Base-by-base conservation (phyloP, 176 grass and related monocot species). In the Juncus inflexus region DNA sequence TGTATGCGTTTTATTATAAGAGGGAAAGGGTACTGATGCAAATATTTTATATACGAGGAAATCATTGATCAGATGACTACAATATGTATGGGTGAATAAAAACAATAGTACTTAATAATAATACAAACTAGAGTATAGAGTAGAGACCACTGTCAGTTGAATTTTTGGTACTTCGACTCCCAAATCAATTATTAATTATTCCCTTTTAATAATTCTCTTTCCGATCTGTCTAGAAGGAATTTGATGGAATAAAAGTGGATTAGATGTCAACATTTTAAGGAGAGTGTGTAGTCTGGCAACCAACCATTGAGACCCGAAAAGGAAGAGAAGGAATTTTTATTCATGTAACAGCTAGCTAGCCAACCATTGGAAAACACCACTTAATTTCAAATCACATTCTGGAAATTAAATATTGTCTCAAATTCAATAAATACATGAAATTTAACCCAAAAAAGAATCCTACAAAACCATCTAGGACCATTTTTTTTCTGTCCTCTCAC, bases 401-500 rank as follows among this genome's bases (percentile, higher is more conserved):
- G 14, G 19, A 5, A 47, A 28, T 28, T 28, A 28, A 28, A 47
- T 47, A 47, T 58, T 15, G 16, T 71, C 39, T 45, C 53, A 47
- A 71, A 60, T 60, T 58, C 43, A 28, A 60, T 59, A 6, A 28
- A 12, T 15, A 71, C 39, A 71, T 71, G 15, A 71, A 47, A 9
- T 47, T 47, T 47, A 47, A 47, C 43, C 1, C 41, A 42, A 45
- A 42, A 71, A 15, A 47, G 19, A 28, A 28, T 28, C n/a, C 68
- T 71, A 60, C 54, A 60, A 41, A 68, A 55, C 38, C 66, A 55
- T 55, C 50, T 69, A 69, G 2, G 3, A 69, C 15, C 12, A 52
- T 12, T 75, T 76, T 52, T 73, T 77, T 83, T 64, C 68, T 66
- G 67, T 67, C 72, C 40, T 85, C 74, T 66, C 77, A 78, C 3